These are phyloP conservation scores for Nakazawaea anatomiae DNA, from an alignment of 805 yeast species.

Conservation along the genomic window DNA sequence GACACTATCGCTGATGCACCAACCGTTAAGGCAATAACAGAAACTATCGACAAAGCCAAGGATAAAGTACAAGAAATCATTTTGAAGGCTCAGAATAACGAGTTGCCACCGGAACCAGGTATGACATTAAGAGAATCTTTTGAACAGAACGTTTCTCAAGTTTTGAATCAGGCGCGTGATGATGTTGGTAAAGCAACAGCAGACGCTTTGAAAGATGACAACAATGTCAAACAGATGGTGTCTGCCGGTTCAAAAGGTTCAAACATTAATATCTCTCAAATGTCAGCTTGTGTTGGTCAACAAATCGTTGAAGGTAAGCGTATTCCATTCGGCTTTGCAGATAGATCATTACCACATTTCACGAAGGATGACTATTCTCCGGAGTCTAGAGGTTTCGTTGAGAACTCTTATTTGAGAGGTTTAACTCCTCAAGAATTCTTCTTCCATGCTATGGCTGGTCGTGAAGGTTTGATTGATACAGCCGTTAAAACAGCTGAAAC, in stretches of 20 bases:
- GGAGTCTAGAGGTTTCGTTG: constrained; percentile 96
- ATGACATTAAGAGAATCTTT: constrained; percentile 98
- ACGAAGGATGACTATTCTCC: constrained; percentile 98
- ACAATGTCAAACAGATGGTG: constrained; percentile 98
- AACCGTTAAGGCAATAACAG: constrained; percentile 91
- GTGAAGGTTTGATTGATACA: constrained; percentile 99
- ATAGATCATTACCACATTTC: constrained; percentile 95
- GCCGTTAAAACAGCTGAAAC: constrained; percentile 99
- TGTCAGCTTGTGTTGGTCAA: constrained; percentile 99
- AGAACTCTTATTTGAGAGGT: constrained; percentile 95
- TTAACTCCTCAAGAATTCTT: constrained; percentile 98
- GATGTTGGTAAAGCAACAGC: constrained; percentile 99
- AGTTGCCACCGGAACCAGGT: constrained; percentile 95
- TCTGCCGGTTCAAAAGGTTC: constrained; percentile 99
- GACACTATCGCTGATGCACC: constrained; percentile 98
- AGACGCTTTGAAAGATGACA: constrained; percentile 86
- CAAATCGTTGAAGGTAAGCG: constrained; percentile 99
- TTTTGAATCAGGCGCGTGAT: constrained; percentile 96
- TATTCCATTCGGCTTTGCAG: constrained; percentile 95
- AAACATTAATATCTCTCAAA: constrained; percentile 95
- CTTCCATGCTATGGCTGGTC: constrained; percentile 99
- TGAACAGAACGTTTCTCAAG: constrained; percentile 94
- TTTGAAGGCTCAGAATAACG: constrained; percentile 83
- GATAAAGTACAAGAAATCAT: constrained; percentile 91
- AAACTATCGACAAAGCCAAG: constrained; percentile 90